Percentiles rank a stretch among this genome's conserved stretches.
Evolutionary conservation across 768 basidiomycete species (phyloP).

Genomic region (Naematelia aurantialba): DNA sequence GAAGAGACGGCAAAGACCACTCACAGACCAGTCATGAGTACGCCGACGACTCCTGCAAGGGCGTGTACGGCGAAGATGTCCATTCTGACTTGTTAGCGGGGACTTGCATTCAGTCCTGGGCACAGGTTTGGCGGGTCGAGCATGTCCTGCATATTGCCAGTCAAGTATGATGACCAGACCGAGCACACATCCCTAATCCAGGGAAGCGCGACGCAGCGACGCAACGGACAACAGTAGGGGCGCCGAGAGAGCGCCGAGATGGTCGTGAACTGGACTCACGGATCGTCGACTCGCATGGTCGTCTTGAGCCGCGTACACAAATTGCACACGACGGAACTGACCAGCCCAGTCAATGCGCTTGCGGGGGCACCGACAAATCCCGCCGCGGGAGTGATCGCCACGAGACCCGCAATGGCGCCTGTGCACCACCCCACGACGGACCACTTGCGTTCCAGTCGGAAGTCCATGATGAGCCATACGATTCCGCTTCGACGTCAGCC

Average conservation of each 20-base stretch:
- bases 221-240: too few relatives aligned
- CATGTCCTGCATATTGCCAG: too few relatives aligned
- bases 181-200: too few relatives aligned
- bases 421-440: constrained; percentile 91
- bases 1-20: too few relatives aligned
- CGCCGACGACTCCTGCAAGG: constrained; percentile 51
- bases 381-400: constrained; percentile 53
- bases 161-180: too few relatives aligned
- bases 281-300: constrained; percentile 52
- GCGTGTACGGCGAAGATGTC: constrained; percentile 74
- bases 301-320: constrained; percentile 95
- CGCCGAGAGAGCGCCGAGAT: too few relatives aligned
- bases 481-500: constrained; percentile 39
- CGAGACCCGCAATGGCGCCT: constrained; percentile 70
- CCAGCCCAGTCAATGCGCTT: constrained; percentile 71
- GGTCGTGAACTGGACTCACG: constrained; percentile 15
- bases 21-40: constrained; percentile 72
- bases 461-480: constrained; percentile 59
- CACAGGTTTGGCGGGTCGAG: too few relatives aligned
- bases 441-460: constrained; percentile 89
- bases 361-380: constrained; percentile 51
- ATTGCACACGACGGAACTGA: constrained; percentile 81
- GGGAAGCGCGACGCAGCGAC: too few relatives aligned
- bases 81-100: constrained; percentile 41
- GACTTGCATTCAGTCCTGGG: too few relatives aligned